Evolutionary conservation across 768 basidiomycete genomes (phyloP).

Genomic region (Tylopilus rubrobrunneus): DNA sequence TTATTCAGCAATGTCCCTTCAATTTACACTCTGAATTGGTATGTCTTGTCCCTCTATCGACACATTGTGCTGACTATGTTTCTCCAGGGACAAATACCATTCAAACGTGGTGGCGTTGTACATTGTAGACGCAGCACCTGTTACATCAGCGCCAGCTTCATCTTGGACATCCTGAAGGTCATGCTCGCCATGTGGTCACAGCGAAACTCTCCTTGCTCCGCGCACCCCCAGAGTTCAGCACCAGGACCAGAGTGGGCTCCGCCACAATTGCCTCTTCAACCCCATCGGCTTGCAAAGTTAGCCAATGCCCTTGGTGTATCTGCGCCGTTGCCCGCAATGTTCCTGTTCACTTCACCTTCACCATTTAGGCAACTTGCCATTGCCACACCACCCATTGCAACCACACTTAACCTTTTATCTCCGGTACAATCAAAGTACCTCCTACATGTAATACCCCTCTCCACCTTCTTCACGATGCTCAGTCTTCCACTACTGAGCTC

Average conservation of each 20-base stretch:
- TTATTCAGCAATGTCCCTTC: constrained; percentile 71
- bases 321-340: constrained; percentile 60
- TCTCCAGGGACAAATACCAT: constrained; percentile 53
- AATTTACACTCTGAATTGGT: constrained; percentile 68
- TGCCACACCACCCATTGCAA: constrained; percentile 43
- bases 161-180: neutral
- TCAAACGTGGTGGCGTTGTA: constrained; percentile 58
- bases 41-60: constrained; percentile 12
- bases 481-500: constrained; percentile 38
- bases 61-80: neutral
- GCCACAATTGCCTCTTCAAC: constrained; percentile 69
- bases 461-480: constrained; percentile 62
- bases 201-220: constrained; percentile 9
- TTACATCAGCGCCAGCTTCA: constrained; percentile 3
- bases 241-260: constrained; percentile 46
- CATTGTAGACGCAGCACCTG: constrained; percentile 47
- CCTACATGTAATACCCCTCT: constrained; percentile 81
- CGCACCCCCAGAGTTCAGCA: constrained; percentile 8
- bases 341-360: constrained; percentile 10
- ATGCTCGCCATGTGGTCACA: constrained; percentile 13
- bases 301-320: constrained; percentile 84
- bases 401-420: constrained; percentile 37
- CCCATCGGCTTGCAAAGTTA: constrained; percentile 74
- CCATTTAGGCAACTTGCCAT: constrained; percentile 16
- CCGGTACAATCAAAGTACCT: constrained; percentile 61